These are phyloP conservation scores for Yamadazyma tumulicola DNA, from an alignment of 805 yeast genomes.

Conservation along the genomic window DNA sequence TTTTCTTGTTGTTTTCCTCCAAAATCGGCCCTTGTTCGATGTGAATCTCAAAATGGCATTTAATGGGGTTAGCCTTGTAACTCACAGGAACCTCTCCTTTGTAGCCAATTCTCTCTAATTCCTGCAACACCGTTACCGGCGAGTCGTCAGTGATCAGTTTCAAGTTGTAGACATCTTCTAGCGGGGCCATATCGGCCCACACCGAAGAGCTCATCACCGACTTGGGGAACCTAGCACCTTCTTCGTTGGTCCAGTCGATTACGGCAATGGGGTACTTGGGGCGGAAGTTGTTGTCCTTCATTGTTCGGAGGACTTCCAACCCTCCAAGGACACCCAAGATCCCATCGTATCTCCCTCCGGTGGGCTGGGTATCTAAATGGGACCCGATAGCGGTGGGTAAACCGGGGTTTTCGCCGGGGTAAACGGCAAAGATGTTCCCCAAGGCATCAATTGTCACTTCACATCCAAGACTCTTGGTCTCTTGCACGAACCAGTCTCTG, in stretches of 20 bases:
- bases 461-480: slow-evolving; percentile 54
- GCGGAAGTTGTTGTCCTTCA: slow-evolving; percentile 52
- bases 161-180: slow-evolving; percentile 49
- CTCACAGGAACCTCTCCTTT: slow-evolving; percentile 50
- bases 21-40: slow-evolving; percentile 76
- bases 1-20: slow-evolving; percentile 50
- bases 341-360: slow-evolving; percentile 77
- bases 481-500: slow-evolving; percentile 61
- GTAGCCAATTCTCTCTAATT: slow-evolving; percentile 60
- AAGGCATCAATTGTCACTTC: slow-evolving; percentile 55
- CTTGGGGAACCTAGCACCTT: slow-evolving; percentile 75
- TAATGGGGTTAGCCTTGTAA: slow-evolving; percentile 49
- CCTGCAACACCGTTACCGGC: slow-evolving; percentile 49
- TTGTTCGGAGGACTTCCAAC: slow-evolving; percentile 61
- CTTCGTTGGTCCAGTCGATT: slow-evolving; percentile 73
- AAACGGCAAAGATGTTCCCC: slow-evolving; percentile 67
- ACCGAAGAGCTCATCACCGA: slow-evolving; percentile 65
- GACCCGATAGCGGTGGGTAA: slow-evolving; percentile 69
- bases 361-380: slow-evolving; percentile 74
- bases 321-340: slow-evolving; percentile 67
- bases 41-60: slow-evolving; percentile 71
- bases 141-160: slow-evolving; percentile 48
- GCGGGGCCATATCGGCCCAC: slow-evolving; percentile 53
- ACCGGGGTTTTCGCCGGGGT: slow-evolving; percentile 49
- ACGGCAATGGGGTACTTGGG: slow-evolving; percentile 69